Evolutionary conservation across 495 filamentous ascomycete species (phyloP).

Genomic region (Xylaria flabelliformis): DNA sequence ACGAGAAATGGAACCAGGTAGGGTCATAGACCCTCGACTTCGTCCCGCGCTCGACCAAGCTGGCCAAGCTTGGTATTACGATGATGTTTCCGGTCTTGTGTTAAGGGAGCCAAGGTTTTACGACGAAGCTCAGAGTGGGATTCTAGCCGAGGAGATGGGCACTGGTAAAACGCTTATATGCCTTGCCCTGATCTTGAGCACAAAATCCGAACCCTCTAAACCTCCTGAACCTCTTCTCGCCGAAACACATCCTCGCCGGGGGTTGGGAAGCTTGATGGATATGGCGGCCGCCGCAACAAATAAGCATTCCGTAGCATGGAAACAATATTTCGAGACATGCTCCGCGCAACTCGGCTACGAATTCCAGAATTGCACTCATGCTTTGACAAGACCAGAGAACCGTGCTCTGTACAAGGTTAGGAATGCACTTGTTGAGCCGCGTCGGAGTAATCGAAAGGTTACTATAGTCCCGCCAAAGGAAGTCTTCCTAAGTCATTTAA

Average conservation of each 20-base stretch:
- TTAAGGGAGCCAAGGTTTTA: constrained; percentile 70
- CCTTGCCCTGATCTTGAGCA: constrained; percentile 81
- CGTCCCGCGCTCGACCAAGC: constrained; percentile 61
- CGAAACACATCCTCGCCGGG: constrained; percentile 48
- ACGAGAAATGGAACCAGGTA: constrained; percentile 70
- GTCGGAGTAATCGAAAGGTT: constrained; percentile 49
- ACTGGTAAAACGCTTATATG: constrained; percentile 91
- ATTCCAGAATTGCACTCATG: constrained; percentile 58
- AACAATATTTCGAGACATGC: constrained; percentile 56
- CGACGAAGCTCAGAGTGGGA: constrained; percentile 78
- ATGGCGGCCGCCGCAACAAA: constrained; percentile 77
- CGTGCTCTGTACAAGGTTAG: constrained; percentile 48
- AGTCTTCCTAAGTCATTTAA: constrained; percentile 70
- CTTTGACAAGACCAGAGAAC: constrained; percentile 49
- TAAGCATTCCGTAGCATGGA: constrained; percentile 73
- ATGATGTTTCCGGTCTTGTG: constrained; percentile 66
- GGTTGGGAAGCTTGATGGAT: constrained; percentile 56
- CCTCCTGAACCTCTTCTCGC: constrained; percentile 58
- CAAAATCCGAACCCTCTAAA: constrained; percentile 68
- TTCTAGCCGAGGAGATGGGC: constrained; percentile 73
- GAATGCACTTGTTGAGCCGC: constrained; percentile 41
- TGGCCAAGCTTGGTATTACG: constrained; percentile 73
- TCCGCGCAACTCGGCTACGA: constrained; percentile 43
- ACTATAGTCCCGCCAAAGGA: constrained; percentile 46
- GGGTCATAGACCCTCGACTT: constrained; percentile 76